Base-by-base conservation (phyloP, 116 monocot genomes). In the Posidonia oceanica region DNA sequence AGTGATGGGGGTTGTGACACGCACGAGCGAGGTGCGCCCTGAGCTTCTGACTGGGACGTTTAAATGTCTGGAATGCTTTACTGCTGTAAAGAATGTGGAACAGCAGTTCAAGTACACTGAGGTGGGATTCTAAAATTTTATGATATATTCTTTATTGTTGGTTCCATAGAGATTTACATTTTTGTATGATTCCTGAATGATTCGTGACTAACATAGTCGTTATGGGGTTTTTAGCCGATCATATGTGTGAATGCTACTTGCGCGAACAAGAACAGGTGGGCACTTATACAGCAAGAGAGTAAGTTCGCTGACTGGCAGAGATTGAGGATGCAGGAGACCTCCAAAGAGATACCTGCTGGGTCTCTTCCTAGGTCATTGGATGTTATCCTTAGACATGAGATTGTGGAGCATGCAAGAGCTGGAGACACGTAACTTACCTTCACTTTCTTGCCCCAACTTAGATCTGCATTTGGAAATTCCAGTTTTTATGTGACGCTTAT, bases 281-380 rank as follows among this genome's bases (percentile, higher is more conserved):
- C 93, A 7, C 75, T 98, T 69, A 81, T 98, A 69, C 81, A 90
- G 42, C 97, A 98, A 78, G 97, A 98, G 64, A 98, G 97, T 79
- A 92, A 89, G 79, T 98, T 98, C 75, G 76, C 97, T 38, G 97
- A 98, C 71, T 98, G 97, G 97, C 97, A 98, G 67, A 82, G 97
- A 67, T 83, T 92, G 14, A 71, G 91, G 48, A 85, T 98, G 85
- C 93, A 98, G 77, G 98, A 98, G 76, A 90, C 93, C 62, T 98
- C 98, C 17, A 98, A 98, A 59, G 98, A 98, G 78, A 98, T 98
- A 75, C 98, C 93, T 61, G 85, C 92, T 60, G 98, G 93, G 1
- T 98, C 98, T 79, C 92, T 98, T 71, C 98, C 98, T 56, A 77
- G 98, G 17, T 92, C 89, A 4, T 71, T 98, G 62, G 98, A 98